Base-by-base conservation (phyloP, 2,329 filamentous ascomycete genomes). In the Cercospora beticola region DNA sequence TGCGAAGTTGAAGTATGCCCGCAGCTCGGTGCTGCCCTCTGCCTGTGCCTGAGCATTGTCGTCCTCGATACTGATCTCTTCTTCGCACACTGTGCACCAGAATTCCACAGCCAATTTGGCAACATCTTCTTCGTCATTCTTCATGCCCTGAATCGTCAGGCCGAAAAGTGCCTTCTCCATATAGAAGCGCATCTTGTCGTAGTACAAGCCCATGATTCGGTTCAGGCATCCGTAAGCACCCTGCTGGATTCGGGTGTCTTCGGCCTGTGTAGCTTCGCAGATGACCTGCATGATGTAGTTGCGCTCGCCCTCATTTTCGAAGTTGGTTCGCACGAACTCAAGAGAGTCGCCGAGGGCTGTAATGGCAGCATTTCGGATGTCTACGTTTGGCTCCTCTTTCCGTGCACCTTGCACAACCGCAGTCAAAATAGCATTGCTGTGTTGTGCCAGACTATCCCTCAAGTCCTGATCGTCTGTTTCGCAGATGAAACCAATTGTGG, bases 281-380 rank as follows among this genome's bases (percentile, higher is more conserved):
- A 99, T 93, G 73, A 99, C 95, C 85, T 99, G 95, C 95, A 99
- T 99, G 79, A 99, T 99, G 85, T 98, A 99, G 85, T 99, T 99
- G 75, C 95, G 90, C 86, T 99, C 95, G 77, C 94, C 95, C 82
- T 99, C 95, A 77, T 98, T 95, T 83, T 97, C 96, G 82, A 99
- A 99, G 84, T 99, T 99, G 83, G 93, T 96, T 73, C 93, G 89
- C 68, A 99, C 94, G 78, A 99, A 99, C 82, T 99, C 95, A 69
- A 98, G 90, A 46, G 94, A 97, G 82, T 99, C 95, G 76, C 94
- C 92, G 56, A 99, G 90, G 57, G 95, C 95, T 61, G 92, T 92
- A 79, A 99, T 95, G 78, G 95, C 95, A 63, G 95, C 93, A 74
- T 93, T 87, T 73, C 95, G 92, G 69, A 99, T 94, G 78, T 99